A percentile compares a stretch with the other conserved stretches of the same genome.
Evolutionary conservation across 495 filamentous ascomycete species (phyloP).

Genomic region (Pseudoneurospora amorphoporcata): DNA sequence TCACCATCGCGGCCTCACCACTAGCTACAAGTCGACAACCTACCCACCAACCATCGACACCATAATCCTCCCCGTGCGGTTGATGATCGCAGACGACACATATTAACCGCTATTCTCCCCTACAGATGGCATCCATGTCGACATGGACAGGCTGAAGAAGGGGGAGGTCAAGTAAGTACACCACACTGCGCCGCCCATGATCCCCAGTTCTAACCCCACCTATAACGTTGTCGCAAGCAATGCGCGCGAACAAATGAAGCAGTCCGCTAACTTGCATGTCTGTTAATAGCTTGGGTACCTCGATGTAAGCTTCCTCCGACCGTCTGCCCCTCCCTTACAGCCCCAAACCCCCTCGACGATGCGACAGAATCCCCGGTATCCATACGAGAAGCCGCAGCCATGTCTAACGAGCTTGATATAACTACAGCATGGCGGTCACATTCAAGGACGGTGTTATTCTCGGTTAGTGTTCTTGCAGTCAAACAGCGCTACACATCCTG

Average conservation of each 20-base stretch:
- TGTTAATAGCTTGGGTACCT: slow-evolving; percentile 71
- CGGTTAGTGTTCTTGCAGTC: slow-evolving; percentile 32
- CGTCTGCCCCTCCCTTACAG: slow-evolving; percentile 1
- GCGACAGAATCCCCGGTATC: background rate
- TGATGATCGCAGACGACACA: slow-evolving; percentile 5
- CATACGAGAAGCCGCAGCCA: background rate
- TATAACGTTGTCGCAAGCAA: background rate
- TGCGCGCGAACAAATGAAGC: background rate
- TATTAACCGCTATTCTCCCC: slow-evolving; percentile 6
- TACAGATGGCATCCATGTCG: slow-evolving; percentile 94
- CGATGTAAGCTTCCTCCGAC: slow-evolving; percentile 59
- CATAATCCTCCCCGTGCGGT: background rate
- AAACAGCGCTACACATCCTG: background rate
- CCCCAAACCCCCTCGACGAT: slow-evolving; percentile 3
- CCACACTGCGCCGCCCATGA: background rate
- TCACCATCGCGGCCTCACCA: background rate
- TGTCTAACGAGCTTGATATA: slow-evolving; percentile 10
- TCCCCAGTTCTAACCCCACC: background rate
- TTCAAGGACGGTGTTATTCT: slow-evolving; percentile 97
- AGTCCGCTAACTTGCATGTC: slow-evolving; percentile 11
- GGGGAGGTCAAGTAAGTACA: slow-evolving; percentile 59
- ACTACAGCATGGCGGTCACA: slow-evolving; percentile 74
- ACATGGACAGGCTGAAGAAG: slow-evolving; percentile 73
- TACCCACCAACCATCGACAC: background rate
- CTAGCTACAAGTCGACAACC: background rate